Percentiles rank a stretch among this genome's conserved stretches.
These are phyloP conservation scores for Aspergillus amoenus DNA, from an alignment of 2,329 filamentous ascomycete genomes.

Conservation along the genomic window DNA sequence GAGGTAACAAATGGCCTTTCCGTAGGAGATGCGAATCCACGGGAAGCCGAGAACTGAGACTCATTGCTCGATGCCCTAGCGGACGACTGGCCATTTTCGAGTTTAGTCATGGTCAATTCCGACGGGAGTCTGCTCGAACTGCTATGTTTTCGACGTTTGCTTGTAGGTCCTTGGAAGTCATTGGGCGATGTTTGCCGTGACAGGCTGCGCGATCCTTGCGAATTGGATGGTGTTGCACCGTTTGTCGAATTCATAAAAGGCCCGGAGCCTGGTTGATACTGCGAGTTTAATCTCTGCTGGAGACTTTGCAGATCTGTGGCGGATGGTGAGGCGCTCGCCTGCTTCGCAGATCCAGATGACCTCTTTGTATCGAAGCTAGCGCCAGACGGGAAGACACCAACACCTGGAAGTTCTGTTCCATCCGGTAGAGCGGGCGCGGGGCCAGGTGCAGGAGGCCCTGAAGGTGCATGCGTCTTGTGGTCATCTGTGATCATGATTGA, in stretches of 20 bases:
- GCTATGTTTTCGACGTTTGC: slow-evolving; percentile 82
- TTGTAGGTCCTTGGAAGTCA: slow-evolving; percentile 61
- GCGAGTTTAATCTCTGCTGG: slow-evolving; percentile 51
- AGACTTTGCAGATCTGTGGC: slow-evolving; percentile 63
- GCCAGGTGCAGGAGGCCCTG: slow-evolving; percentile 34
- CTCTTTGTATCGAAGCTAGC: slow-evolving; percentile 32
- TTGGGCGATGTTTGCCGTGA: slow-evolving; percentile 74
- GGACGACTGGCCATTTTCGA: slow-evolving; percentile 59
- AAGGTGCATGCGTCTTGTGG: slow-evolving; percentile 76
- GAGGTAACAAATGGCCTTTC: slow-evolving; percentile 51
- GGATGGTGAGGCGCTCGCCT: slow-evolving; percentile 57
- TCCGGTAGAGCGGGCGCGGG: slow-evolving; percentile 38
- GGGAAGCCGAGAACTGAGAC: slow-evolving; percentile 41
- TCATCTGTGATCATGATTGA: slow-evolving; percentile 98
- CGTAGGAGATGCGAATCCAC: slow-evolving; percentile 36
- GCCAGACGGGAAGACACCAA: slow-evolving; percentile 44
- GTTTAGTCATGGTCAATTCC: slow-evolving; percentile 76
- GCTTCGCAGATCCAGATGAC: slow-evolving; percentile 32
- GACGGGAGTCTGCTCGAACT: slow-evolving; percentile 67
- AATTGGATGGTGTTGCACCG: slow-evolving; percentile 35
- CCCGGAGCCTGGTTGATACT: slow-evolving; percentile 39
- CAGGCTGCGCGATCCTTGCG: slow-evolving; percentile 59
- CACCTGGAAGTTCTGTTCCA: slow-evolving; percentile 42
- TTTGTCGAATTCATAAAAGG: slow-evolving; percentile 41
- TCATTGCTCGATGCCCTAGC: slow-evolving; percentile 29